Base-by-base conservation (phyloP, 2,329 filamentous ascomycete genomes). In the Chaetothyriales sp. region DNA sequence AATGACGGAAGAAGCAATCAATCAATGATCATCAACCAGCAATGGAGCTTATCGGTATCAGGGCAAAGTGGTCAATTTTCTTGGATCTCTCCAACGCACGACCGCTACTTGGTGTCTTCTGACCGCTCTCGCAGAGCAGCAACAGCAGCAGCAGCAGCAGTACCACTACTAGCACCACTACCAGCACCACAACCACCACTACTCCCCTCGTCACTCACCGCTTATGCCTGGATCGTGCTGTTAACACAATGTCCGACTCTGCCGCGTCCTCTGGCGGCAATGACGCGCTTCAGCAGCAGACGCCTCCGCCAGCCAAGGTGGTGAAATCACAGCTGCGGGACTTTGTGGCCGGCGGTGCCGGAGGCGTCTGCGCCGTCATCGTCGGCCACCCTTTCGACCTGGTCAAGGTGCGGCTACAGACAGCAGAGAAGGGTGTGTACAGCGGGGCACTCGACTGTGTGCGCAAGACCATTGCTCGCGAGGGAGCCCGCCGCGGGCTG, bases 361-460 rank as follows among this genome's bases (percentile, higher is more conserved):
- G 92, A 60, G 92, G 92, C 61, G 69, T 98, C 46, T 96, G 86
- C 72, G 90, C 92, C 51, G 92, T 98, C 50, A 67, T 98, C 43
- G 89, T 96, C 53, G 85, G 92, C 51, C 92, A 98, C 68, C 92
- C 92, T 8, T 98, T 98, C 66, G 92, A 98, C 67, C 76, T 98
- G 61, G 90, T 96, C 67, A 98, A 98, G 73, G 92, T 98, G 58
- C 85, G 92, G 53, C 73, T 98, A 67, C 92, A 98, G 74, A 98
- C 92, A 1, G 88, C 92, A 36, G 89, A 96, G 70, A 83, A 81
- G 68, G 92, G 92, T 47, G 85, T 95, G 36, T 98, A 98, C 71
- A 83, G 75, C 36, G 83, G 84, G 45, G 92, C 92, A 12, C 75
- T 96, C 62, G 92, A 98, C 70, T 90, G 95, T 1, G 88, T 96